Evolutionary conservation across 73 alveolate genomes (phyloP).

Genomic region (Stentor coeruleus): DNA sequence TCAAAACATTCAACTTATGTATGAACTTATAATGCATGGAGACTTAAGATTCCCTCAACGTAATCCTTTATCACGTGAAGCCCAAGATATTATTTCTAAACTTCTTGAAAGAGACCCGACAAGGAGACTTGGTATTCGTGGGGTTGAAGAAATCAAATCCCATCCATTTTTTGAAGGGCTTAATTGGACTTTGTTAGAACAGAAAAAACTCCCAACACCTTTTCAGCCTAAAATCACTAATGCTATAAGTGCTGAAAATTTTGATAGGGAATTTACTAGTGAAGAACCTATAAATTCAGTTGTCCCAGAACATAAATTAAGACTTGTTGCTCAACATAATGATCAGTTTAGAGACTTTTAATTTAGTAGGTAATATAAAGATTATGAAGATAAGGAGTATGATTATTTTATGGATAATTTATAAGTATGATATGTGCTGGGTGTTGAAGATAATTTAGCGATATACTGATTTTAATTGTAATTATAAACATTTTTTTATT

Average conservation of each 20-base stretch:
- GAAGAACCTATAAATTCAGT: constrained; percentile 47
- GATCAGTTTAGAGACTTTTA: too few relatives aligned
- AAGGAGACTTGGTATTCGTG: not conserved
- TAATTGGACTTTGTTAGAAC: constrained; percentile 34
- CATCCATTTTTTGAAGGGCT: not conserved
- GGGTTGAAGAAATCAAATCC: not conserved
- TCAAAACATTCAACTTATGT: not conserved
- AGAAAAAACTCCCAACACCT: constrained; percentile 73
- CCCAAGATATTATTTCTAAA: not conserved
- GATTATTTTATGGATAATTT: too few relatives aligned
- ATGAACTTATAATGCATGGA: not conserved
- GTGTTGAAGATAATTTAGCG: too few relatives aligned
- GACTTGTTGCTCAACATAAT: too few relatives aligned
- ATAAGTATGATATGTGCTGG: too few relatives aligned
- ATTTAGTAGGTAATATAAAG: too few relatives aligned
- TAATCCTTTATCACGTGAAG: not conserved
- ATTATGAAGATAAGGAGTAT: too few relatives aligned
- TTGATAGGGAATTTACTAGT: constrained; percentile 35
- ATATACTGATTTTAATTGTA: too few relatives aligned
- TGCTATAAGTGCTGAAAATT: constrained; percentile 38
- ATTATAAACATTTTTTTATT: too few relatives aligned
- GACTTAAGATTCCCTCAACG: not conserved
- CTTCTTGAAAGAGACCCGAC: not conserved
- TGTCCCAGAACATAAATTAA: too few relatives aligned
- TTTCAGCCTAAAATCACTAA: constrained; percentile 41